Evolutionary conservation across 179 eudicot genomes (phyloP), one percentile per base, ranked within the genome.

Genomic region (Drosera spatulata): DNA sequence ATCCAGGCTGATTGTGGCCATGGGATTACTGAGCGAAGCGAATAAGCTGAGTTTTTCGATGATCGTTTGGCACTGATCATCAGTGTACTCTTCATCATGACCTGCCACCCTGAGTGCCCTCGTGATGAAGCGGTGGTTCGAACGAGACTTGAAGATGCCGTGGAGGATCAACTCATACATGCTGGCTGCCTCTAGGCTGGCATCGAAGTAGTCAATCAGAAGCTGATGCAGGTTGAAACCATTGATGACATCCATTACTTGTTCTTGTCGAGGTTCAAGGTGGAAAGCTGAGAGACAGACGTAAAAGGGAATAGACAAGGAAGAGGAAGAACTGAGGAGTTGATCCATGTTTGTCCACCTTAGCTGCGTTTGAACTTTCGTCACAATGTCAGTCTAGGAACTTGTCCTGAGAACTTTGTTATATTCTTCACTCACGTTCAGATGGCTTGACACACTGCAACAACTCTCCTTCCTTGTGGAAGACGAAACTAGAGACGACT

Each of bases 371-470:
- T 88, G 75, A 66, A 80, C 84, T 76, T 76, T 79, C 55, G 66
- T 70, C 50, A 69, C 74, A 2, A 91, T 78, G 12, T 91, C 88
- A 6, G 61, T 68, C 70, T 73, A 91, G 0, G 96, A 88, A 41
- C 80, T 75, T 4, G 91, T 88, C 68, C 95, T 75, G 22, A 83
- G 76, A 49, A 81, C 84, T 71, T 77, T 77, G 61, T 60, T 70
- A 60, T 91, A 85, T 71, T 88, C 88, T 60, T 88, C 85, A 43
- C 79, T 60, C 10, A 88, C 83, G 45, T 73, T 82, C 63, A 75
- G 15, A 68, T 79, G 77, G 69, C 58, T 40, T 22, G 33, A 0
- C 33, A 22, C 33, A 22, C 33, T 22, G 33, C 33, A 22, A 22
- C 33, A 22, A 22, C 33, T 22, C 33, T 22, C 33, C 33, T 22